Conservation (phyloP, 75 land plant genomes). For the Pinus taeda region DNA sequence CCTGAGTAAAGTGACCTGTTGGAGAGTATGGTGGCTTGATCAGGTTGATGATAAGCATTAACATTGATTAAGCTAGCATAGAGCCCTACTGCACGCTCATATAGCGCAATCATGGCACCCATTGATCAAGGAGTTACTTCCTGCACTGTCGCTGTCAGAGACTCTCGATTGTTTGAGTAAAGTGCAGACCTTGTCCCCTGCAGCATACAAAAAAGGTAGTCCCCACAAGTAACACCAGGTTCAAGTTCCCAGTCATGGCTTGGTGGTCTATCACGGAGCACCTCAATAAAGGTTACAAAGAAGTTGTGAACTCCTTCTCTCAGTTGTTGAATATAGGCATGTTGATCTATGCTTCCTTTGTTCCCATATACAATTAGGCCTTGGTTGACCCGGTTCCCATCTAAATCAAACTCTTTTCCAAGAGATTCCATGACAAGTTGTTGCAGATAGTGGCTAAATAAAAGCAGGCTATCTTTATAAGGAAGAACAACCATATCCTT, state of each 20-base stretch:
- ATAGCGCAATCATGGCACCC: constrained; percentile 89
- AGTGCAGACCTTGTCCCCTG: constrained; percentile 96
- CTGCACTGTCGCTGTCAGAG: constrained; percentile 86
- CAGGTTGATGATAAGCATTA: constrained; percentile 98
- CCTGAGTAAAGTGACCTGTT: too few species aligned
- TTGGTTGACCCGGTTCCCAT: constrained; percentile 96
- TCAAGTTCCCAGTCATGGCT: constrained; percentile 99
- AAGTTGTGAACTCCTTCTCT: constrained; percentile 96
- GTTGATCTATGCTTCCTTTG: constrained; percentile 99
- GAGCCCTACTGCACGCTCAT: constrained; percentile 94
- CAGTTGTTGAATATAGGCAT: constrained; percentile 94
- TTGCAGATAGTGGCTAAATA: constrained; percentile 91
- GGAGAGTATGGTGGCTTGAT: too few species aligned
- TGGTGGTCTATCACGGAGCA: constrained; percentile 94
- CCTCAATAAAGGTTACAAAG: constrained; percentile 96
- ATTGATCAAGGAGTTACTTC: constrained; percentile 86
- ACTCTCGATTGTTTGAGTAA: constrained; percentile 85
- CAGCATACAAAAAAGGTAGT: constrained; percentile 94
- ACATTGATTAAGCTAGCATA: constrained; percentile 91
- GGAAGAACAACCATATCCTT: constrained; percentile 99
- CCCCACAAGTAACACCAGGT: constrained; percentile 97
- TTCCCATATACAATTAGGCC: constrained; percentile 93
- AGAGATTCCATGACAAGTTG: constrained; percentile 97
- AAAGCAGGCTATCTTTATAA: constrained; percentile 90
- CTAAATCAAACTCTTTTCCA: constrained; percentile 92